A percentile compares a stretch with the other conserved stretches of the same genome.
Evolutionary conservation across 1,139 yeast genomes (phyloP).

Genomic region (Blastobotrys malaysiensis): DNA sequence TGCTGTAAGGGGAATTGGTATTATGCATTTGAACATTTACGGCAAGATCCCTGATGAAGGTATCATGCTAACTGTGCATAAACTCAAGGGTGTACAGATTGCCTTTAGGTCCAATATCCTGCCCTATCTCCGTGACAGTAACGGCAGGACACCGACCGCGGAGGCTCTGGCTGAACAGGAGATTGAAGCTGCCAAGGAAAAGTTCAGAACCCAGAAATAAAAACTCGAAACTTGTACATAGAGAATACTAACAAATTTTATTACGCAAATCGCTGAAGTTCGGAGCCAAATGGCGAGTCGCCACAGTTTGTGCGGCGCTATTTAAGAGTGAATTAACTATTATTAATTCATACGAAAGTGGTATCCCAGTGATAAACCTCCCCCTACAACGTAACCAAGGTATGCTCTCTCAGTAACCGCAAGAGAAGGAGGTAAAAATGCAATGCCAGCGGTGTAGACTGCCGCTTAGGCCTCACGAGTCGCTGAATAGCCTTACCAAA

Average conservation of each 20-base stretch:
- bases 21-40: conserved; percentile 56
- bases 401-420: too few relatives aligned
- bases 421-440: neutral
- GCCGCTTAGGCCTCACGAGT: conserved; percentile 51
- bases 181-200: neutral
- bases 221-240: conserved; percentile 3
- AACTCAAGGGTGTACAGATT: conserved; percentile 41
- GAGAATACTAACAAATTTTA: neutral
- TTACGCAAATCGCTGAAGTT: too few relatives aligned
- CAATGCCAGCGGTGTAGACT: conserved; percentile 56
- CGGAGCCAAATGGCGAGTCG: too few relatives aligned
- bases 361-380: neutral
- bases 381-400: neutral
- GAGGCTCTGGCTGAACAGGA: conserved; percentile 1
- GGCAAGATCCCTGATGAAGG: conserved; percentile 45
- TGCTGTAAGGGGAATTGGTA: conserved; percentile 65
- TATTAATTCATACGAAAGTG: conserved; percentile 5
- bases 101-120: conserved; percentile 31
- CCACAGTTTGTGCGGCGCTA: too few relatives aligned
- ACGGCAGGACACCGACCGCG: neutral
- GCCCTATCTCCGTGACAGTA: conserved; percentile 22
- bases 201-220: neutral
- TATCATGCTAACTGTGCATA: conserved; percentile 41
- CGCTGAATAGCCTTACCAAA: conserved; percentile 46
- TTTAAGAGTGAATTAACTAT: too few relatives aligned